Evolutionary conservation across 1,139 yeast genomes (phyloP), one percentile per base, ranked within the genome.

Genomic region (Saccharomyces hybrid): DNA sequence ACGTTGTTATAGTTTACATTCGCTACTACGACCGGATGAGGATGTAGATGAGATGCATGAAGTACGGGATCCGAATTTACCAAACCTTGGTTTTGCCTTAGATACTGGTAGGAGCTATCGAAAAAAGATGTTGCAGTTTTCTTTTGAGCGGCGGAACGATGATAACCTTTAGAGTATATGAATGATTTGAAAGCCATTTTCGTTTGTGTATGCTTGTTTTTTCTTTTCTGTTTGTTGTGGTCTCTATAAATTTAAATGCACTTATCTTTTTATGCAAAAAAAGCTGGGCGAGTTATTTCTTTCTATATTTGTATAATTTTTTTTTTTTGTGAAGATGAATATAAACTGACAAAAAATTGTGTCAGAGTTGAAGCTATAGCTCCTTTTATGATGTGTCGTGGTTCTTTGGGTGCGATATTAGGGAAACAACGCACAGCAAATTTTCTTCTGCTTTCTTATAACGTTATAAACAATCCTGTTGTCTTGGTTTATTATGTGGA

Each of bases 101-200:
- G 41, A 32, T 51, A 51, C 48, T 51, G 48, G 50, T 51, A 51
- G 48, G 50, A 48, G 42, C 46, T 51, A 25, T 51, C 53, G 53
- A 51, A 51, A 27, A 51, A 51, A 32, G 51, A 38, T 14, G 50
- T 51, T 31, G 49, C 31, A 14, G 48, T 14, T 41, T 31, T 28
- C 16, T 31, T 20, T n/a, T 28, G 48, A 8, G 13, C 31, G 49
- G 26, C 20, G 44, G 38, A n/a, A 47, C 44, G 38, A 34, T 50
- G 50, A 46, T 38, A 38, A 3, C 48, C 38, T 49, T 51, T 47
- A 14, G 54, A 34, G 20, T 52, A 52, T 7, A 52, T 42, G 52
- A 49, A 52, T 34, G 53, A 48, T 47, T 51, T 51, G 48, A 51
- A 51, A 20, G 53, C 53, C 53, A 51, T 50, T 14, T 47, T 14